Base-by-base conservation (phyloP, 495 filamentous ascomycete species). In the Xylaria bambusicola region DNA sequence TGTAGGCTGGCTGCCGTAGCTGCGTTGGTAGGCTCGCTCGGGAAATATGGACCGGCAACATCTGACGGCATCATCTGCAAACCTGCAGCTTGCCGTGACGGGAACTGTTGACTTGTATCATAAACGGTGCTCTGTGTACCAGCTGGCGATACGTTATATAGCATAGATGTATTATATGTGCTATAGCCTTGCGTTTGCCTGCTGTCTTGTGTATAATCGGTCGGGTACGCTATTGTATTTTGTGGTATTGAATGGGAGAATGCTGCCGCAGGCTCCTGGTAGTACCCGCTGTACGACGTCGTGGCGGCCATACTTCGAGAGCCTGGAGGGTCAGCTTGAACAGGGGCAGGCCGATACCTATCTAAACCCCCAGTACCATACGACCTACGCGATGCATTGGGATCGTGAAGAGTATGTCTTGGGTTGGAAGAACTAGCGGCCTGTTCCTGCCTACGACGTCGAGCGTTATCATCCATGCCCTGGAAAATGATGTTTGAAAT, bases 71-170 rank as follows among this genome's bases (percentile, higher is more conserved):
- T 80, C 69, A 91, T 86, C 64, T 94, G 90, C 67, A 96, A 82
- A 42, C 84, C 85, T 84, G 91, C 86, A 78, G 86, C 83, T 64
- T 89, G 90, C 78, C 91, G 88, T 68, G 86, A 79, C 62, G 83
- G 78, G 76, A 92, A 96, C 73, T 88, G 89, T 76, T 89, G 83
- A 73, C 86, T 84, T 63, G 86, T 78, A 73, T 92, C 88, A 77
- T 96, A 96, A 61, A 87, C 83, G 59, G 81, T 79, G 67, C 80
- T 84, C 71, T 85, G 77, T 65, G 87, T 76, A 65, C 79, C 78
- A 65, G 86, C 81, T 75, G 89, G 87, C 72, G 82, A 78, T 57
- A 93, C 85, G 76, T 86, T 87, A 77, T 96, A 96, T 77, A 94
- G 86, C 73, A 94, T 83, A 51, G 84, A 82, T 42, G 71, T 62